These are phyloP conservation scores for Teunomyces kruisii DNA, from an alignment of 805 yeast genomes.

Conservation along the genomic window DNA sequence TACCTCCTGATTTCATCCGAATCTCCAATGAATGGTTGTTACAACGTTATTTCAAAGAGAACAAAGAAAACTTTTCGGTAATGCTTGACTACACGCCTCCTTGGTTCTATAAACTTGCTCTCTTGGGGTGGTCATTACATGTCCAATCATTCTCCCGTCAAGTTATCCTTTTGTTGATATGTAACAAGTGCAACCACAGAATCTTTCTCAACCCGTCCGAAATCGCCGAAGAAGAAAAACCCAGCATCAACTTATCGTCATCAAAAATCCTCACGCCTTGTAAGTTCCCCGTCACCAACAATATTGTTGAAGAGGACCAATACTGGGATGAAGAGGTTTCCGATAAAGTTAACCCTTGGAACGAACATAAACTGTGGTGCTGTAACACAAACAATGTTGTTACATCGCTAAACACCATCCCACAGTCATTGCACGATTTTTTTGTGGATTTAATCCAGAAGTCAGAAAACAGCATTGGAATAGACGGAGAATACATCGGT, in stretches of 20 bases:
- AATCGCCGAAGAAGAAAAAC: not conserved
- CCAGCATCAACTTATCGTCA: conserved; percentile 15
- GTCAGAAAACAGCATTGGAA: conserved; percentile 24
- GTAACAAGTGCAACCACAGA: conserved; percentile 38
- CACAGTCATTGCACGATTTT: conserved; percentile 17
- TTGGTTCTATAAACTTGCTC: conserved; percentile 37
- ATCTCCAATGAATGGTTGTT: conserved; percentile 35
- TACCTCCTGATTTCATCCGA: conserved; percentile 14
- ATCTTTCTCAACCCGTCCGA: conserved; percentile 23
- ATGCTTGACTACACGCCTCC: conserved; percentile 25
- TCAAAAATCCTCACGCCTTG: conserved; percentile 32
- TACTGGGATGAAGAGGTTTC: conserved; percentile 13
- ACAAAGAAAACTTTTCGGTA: conserved; percentile 33
- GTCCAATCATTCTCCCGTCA: conserved; percentile 28
- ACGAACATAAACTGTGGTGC: conserved; percentile 42
- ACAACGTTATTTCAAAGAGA: conserved; percentile 27
- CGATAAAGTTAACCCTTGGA: conserved; percentile 17
- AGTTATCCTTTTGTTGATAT: conserved; percentile 30
- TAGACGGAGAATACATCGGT: conserved; percentile 22
- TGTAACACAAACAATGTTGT: conserved; percentile 16
- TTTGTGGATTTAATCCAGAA: conserved; percentile 20
- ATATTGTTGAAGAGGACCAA: conserved; percentile 6
- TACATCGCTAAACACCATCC: not conserved
- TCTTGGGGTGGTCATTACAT: conserved; percentile 37
- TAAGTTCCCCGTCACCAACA: conserved; percentile 19